Conservation (phyloP, 1,139 yeast genomes). For the Saccharomycopsis phalli region DNA sequence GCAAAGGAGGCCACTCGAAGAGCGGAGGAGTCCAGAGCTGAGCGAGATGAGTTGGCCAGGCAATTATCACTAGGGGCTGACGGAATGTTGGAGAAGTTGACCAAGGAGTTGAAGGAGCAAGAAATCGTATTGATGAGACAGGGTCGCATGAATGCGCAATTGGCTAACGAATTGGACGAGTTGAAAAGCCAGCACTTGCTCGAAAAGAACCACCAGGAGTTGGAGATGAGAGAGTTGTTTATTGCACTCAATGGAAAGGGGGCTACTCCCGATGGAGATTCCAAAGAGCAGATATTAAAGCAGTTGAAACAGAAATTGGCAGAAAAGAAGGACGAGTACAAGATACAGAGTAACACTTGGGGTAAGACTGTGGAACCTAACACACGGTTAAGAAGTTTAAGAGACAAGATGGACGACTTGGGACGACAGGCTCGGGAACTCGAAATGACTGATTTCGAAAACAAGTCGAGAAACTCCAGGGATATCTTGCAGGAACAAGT, state of each 20-base stretch:
- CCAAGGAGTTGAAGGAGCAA: conserved; percentile 65
- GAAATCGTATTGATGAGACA: conserved; percentile 60
- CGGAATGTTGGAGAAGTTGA: conserved; percentile 67
- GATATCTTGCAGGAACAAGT: conserved; percentile 12
- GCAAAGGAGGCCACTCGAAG: conserved; percentile 56
- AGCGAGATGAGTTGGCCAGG: conserved; percentile 67
- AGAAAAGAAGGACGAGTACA: conserved; percentile 53
- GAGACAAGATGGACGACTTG: conserved; percentile 80
- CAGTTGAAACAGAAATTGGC: conserved; percentile 53
- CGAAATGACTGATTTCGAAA: conserved; percentile 76
- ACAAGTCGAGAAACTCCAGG: conserved; percentile 24
- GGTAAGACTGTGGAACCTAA: conserved; percentile 65
- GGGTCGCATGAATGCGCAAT: conserved; percentile 55
- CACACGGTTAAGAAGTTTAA: conserved; percentile 59
- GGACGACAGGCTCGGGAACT: conserved; percentile 80
- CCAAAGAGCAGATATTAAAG: conserved; percentile 36
- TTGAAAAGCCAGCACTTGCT: conserved; percentile 57
- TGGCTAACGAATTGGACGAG: conserved; percentile 62
- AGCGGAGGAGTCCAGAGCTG: conserved; percentile 78
- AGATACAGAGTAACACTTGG: conserved; percentile 45
- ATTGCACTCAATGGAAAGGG: conserved; percentile 44
- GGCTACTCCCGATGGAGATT: conserved; percentile 30
- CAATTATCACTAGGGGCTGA: conserved; percentile 77
- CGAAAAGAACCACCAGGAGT: conserved; percentile 80
- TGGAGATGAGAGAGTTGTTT: conserved; percentile 79